Evolutionary conservation across 371 early-diverging fungal species (phyloP).

Genomic region (Mucor lusitanicus): DNA sequence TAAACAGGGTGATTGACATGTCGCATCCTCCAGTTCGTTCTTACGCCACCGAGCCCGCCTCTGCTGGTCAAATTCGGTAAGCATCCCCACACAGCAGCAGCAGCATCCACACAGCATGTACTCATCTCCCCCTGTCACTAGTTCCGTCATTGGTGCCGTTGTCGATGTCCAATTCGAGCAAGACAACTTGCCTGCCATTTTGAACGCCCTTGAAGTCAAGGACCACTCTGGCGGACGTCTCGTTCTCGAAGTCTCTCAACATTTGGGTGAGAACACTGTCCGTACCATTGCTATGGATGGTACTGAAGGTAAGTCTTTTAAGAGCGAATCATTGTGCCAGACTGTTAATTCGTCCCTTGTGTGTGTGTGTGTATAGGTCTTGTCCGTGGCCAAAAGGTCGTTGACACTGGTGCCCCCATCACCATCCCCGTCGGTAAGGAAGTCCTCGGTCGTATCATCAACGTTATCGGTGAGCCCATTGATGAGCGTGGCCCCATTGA

Average conservation of each 20-base stretch:
- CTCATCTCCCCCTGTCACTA: conserved; percentile 6
- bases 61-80: conserved; percentile 52
- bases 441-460: conserved; percentile 97
- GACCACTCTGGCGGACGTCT: conserved; percentile 79
- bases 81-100: background rate
- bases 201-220: conserved; percentile 96
- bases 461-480: conserved; percentile 98
- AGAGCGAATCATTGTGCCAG: background rate
- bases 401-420: conserved; percentile 95
- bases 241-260: conserved; percentile 96
- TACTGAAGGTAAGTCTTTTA: conserved; percentile 49
- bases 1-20: background rate
- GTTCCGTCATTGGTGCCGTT: conserved; percentile 93
- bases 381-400: conserved; percentile 94
- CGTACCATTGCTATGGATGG: conserved; percentile 99
- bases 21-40: conserved; percentile 26
- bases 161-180: conserved; percentile 97
- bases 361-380: conserved; percentile 63
- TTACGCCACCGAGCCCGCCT: conserved; percentile 37
- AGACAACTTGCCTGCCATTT: conserved; percentile 90
- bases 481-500: conserved; percentile 97
- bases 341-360: background rate
- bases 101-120: background rate
- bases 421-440: conserved; percentile 94
- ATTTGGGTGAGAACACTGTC: conserved; percentile 98